Percentiles rank a stretch among this genome's conserved stretches.
Conservation (phyloP, 1,139 yeast genomes). For the Hanseniaspora sp. region DNA sequence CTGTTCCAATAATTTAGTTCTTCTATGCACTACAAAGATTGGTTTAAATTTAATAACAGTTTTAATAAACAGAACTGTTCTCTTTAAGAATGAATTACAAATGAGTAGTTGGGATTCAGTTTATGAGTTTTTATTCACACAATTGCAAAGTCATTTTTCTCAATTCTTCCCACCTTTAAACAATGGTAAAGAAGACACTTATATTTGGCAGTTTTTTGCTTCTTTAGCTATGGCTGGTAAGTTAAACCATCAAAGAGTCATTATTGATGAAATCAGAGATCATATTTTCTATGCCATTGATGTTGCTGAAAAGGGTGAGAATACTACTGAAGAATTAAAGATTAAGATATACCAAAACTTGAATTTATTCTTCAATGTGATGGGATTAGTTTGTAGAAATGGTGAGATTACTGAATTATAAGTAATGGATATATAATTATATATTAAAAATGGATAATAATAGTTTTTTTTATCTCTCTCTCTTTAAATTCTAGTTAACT, state of each 20-base stretch:
- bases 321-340: constrained; percentile 15
- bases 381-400: constrained; percentile 85
- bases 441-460: too few relatives aligned
- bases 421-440: background rate
- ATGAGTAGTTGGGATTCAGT: constrained; percentile 66
- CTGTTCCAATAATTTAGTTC: constrained; percentile 60
- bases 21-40: constrained; percentile 68
- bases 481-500: too few relatives aligned
- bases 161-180: constrained; percentile 68
- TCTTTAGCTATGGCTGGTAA: constrained; percentile 88
- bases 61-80: constrained; percentile 80
- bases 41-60: constrained; percentile 84
- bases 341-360: constrained; percentile 48
- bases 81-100: constrained; percentile 73
- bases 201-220: constrained; percentile 96
- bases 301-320: constrained; percentile 47
- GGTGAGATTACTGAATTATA: constrained; percentile 37
- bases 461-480: too few relatives aligned
- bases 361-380: constrained; percentile 86
- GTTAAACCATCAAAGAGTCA: constrained; percentile 82
- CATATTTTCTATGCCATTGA: constrained; percentile 84
- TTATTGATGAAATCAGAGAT: constrained; percentile 89
- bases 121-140: constrained; percentile 70
- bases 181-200: constrained; percentile 33
- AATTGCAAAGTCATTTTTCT: constrained; percentile 67